Conservation (phyloP, 345 rosid species). For the Salix suchowensis region DNA sequence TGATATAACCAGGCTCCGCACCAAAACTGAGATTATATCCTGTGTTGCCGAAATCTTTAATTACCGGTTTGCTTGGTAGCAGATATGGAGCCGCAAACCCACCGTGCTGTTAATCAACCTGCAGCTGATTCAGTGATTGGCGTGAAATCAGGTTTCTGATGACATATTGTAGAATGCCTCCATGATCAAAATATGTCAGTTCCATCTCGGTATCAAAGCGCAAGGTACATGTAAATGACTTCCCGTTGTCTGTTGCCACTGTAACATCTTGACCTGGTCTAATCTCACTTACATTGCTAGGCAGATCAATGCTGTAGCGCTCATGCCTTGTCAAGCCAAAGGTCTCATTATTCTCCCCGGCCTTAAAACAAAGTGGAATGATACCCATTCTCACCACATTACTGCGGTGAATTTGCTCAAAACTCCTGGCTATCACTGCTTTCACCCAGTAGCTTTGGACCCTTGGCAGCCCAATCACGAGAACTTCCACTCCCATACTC, state of each 20-base stretch:
- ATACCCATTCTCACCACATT: no score
- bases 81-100: background rate
- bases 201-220: slow-evolving; percentile 80
- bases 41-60: background rate
- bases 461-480: slow-evolving; percentile 99
- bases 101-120: background rate
- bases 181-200: slow-evolving; percentile 31
- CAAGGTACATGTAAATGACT: slow-evolving; percentile 59
- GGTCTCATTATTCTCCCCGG: no score
- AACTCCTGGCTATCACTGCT: slow-evolving; percentile 15
- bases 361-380: no score
- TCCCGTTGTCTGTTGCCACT: slow-evolving; percentile 60
- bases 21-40: background rate
- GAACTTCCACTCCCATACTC: slow-evolving; percentile 98
- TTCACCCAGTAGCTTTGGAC: slow-evolving; percentile 70
- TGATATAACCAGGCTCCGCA: background rate
- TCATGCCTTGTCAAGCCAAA: no score
- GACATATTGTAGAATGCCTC: slow-evolving; percentile 59
- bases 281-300: slow-evolving; percentile 51
- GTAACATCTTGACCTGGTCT: slow-evolving; percentile 85
- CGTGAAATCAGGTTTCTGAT: slow-evolving; percentile 48
- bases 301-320: no score
- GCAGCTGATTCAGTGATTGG: slow-evolving; percentile 22
- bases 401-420: no score
- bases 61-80: background rate